Percentiles rank a stretch among this genome's conserved stretches.
These are phyloP conservation scores for Kalmanozyma brasiliensis DNA, from an alignment of 1,284 basidiomycete genomes.

Conservation along the genomic window DNA sequence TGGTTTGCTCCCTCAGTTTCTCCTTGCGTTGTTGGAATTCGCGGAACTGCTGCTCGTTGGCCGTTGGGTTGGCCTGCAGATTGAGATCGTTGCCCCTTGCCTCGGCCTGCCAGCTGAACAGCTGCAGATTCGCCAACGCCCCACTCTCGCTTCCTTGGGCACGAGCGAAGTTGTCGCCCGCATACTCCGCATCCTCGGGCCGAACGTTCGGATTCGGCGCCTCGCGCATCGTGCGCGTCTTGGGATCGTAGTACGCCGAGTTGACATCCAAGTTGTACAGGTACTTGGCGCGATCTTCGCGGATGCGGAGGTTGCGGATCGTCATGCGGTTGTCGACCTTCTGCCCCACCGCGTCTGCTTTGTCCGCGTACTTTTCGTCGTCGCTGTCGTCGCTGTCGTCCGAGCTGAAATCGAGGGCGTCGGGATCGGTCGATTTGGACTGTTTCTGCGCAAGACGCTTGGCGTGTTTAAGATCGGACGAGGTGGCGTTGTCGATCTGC, in stretches of 20 bases:
- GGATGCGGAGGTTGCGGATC: constrained; percentile 95
- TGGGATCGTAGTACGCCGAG: constrained; percentile 98
- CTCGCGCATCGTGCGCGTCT: constrained; percentile 99
- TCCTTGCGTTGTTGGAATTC: constrained; percentile 94
- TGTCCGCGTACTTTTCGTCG: constrained; percentile 81
- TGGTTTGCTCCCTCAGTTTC: constrained; percentile 84
- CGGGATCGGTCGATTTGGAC: constrained; percentile 45
- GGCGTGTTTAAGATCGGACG: constrained; percentile 71
- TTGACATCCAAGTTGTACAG: constrained; percentile 94
- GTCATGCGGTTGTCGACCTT: constrained; percentile 98
- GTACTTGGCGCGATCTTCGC: constrained; percentile 99
- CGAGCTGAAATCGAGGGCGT: constrained; percentile 77
- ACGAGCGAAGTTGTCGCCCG: constrained; percentile 95
- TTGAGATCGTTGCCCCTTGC: constrained; percentile 93
- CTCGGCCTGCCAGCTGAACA: constrained; percentile 97
- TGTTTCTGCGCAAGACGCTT: constrained; percentile 85
- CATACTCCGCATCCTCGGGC: constrained; percentile 88
- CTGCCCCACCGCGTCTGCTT: constrained; percentile 95
- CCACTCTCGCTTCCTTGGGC: constrained; percentile 84
- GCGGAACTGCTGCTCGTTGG: constrained; percentile 84
- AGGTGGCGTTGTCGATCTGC: constrained; percentile 92
- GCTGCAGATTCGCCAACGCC: constrained; percentile 87
- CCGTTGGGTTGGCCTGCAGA: constrained; percentile 94
- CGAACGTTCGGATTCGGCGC: constrained; percentile 82
- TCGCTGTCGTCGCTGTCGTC: constrained; percentile 74